These are phyloP conservation scores for Saccharomyces pastorianus DNA, from an alignment of 1,139 yeast species.

Conservation along the genomic window DNA sequence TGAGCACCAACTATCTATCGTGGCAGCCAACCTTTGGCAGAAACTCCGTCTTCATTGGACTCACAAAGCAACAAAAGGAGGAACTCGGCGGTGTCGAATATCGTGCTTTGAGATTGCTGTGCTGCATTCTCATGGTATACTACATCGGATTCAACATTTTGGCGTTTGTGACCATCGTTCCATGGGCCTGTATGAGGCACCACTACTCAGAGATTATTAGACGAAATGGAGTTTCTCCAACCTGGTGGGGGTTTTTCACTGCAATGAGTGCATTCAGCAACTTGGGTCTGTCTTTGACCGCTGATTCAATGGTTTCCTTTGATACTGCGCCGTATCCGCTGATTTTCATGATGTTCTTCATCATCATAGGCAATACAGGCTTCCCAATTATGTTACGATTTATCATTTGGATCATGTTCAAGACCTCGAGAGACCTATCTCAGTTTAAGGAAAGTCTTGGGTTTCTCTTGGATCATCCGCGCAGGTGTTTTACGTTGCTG, in stretches of 20 bases:
- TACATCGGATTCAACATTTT: conserved; percentile 67
- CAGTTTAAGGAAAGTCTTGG: conserved; percentile 66
- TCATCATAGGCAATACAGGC: conserved; percentile 87
- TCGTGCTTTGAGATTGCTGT: conserved; percentile 69
- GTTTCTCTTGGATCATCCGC: conserved; percentile 84
- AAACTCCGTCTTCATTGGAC: conserved; percentile 78
- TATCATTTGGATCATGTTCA: conserved; percentile 69
- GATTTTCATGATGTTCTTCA: conserved; percentile 53
- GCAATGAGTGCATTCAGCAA: conserved; percentile 71
- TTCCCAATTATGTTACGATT: conserved; percentile 76
- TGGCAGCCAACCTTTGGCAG: conserved; percentile 90
- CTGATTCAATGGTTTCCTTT: conserved; percentile 67
- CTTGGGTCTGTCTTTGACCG: conserved; percentile 69
- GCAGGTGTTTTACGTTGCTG: conserved; percentile 85
- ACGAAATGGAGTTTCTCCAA: conserved; percentile 51
- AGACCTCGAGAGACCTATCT: conserved; percentile 55
- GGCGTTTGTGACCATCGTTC: conserved; percentile 47
- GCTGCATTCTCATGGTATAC: conserved; percentile 54
- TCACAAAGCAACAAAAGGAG: conserved; percentile 77
- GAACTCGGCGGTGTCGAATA: conserved; percentile 97
- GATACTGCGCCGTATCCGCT: conserved; percentile 54
- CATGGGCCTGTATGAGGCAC: conserved; percentile 46
- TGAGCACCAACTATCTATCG: conserved; percentile 62
- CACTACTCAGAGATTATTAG: conserved; percentile 39
- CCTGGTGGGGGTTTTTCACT: conserved; percentile 91